Conservation (phyloP, 305 asterid genomes). For the Fraxinus paxiana region DNA sequence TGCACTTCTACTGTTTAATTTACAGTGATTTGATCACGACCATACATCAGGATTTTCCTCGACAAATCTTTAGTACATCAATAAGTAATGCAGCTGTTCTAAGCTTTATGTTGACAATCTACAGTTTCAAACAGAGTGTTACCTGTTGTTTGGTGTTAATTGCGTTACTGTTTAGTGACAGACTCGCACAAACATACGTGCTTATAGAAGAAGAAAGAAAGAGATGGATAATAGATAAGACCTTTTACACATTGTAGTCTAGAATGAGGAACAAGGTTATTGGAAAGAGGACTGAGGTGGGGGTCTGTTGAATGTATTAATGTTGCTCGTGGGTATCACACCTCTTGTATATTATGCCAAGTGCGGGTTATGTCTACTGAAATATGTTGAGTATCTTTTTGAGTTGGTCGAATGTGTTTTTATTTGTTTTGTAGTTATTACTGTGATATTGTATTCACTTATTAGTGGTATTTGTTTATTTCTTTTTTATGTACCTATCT, state of each 20-base stretch:
- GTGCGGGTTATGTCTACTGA: neutral
- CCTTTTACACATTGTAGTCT: neutral
- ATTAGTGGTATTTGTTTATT: neutral
- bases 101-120: neutral
- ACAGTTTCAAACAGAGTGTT: neutral
- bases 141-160: neutral
- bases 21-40: neutral
- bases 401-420: neutral
- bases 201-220: neutral
- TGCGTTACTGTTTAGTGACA: neutral
- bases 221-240: neutral
- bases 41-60: neutral
- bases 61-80: neutral
- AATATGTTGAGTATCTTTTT: neutral
- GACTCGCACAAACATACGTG: neutral
- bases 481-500: neutral
- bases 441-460: neutral
- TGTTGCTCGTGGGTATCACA: neutral
- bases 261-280: neutral
- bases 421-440: slow-evolving; percentile 6
- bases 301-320: neutral
- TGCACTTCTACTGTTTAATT: neutral
- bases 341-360: neutral
- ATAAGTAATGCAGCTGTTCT: neutral
- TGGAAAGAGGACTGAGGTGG: neutral